Evolutionary conservation across 2,329 filamentous ascomycete genomes (phyloP), one percentile per base, ranked within the genome.

Genomic region (Sclerotinia spermophila): DNA sequence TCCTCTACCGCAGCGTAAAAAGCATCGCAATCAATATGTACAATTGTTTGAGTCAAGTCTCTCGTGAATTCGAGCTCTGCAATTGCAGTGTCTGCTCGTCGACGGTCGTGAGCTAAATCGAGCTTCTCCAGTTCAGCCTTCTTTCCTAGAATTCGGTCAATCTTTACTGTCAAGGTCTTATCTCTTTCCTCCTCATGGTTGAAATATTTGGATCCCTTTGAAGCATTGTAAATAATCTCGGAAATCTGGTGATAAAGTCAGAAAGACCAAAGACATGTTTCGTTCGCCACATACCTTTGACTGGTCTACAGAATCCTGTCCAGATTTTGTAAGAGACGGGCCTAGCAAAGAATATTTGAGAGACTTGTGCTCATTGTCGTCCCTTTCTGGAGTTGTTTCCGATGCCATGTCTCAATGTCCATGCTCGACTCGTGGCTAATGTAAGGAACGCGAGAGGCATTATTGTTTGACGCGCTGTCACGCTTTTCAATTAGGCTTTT

Each of bases 1-100:
- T 90, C 92, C 80, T 98, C 96, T 0, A 98, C 96, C 0, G 96
- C 93, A 0, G 96, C 96, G 78, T 96, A 99, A 81, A 99, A 99
- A 24, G 96, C 96, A 83, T 99, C 96, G 81, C 96, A 98, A 80
- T 99, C 96, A 62, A 98, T 87, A 79, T 99, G 96, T 0, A 98
- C 91, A 35, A 98, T 88, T 71, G 88, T 84, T 79, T 98, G 96
- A 0, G 90, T 90, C 48, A 99, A 83, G 78, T 98, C 94, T 61
- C 96, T 87, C 1, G 86, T 85, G 11, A 89, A 79, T 78, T 99
- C 96, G 30, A 97, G 86, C 76, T 95, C 89, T 0, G 89, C 85
- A 68, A 98, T 90, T 72, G 93, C 89, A 72, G 92, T 89, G 79
- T 98, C 94, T 30, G 93, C 94, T 71, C 88, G 88, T 59, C 92